Evolutionary conservation across 352 stramenopile species (phyloP), one percentile per base, ranked within the genome.

Genomic region (Thalassiosira ordinaria): DNA sequence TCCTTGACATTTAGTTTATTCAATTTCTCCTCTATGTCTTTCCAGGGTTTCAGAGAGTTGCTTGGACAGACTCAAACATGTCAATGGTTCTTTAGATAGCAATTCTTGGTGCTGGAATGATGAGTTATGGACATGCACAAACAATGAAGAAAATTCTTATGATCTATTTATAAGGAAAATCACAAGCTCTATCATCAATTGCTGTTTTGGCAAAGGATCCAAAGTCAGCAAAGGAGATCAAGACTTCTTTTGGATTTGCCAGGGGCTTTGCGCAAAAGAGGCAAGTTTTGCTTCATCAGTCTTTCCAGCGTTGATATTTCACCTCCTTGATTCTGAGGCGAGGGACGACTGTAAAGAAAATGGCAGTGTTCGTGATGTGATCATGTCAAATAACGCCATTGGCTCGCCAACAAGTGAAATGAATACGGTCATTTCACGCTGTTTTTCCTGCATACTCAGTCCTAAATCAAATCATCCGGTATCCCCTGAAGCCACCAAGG

Each of bases 31-130:
- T n/a, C n/a, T n/a, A n/a, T n/a, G n/a, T n/a, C n/a, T n/a, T n/a
- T n/a, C n/a, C n/a, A 46, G 49, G n/a, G 49, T 88, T 44, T 84
- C 80, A 49, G 55, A 78, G 16, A 37, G 33, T 52, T 84, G 72
- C 22, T 49, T 82, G 1, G 52, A 82, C 29, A 68, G 52, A 20
- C 56, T 88, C 5, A 82, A 80, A 68, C 35, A 41, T 18, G 66
- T 73, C 18, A 69, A 52, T 26, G 52, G 61, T 24, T 67, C 35
- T 8, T 7, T 4, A n/a, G 51, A 74, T 49, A 33, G 41, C 64
- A 20, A 72, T 53, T 71, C 66, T 66, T 93, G 89, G 87, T 94
- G 89, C 56, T 94, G 86, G 86, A 78, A 78, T 49, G 72, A 84
- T 47, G 56, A 59, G 14, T 39, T 93, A 16, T 94, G 89, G 89